A percentile compares a stretch with the other conserved stretches of the same genome.
Conservation (phyloP, 768 basidiomycete species). For the Russula brevipes region DNA sequence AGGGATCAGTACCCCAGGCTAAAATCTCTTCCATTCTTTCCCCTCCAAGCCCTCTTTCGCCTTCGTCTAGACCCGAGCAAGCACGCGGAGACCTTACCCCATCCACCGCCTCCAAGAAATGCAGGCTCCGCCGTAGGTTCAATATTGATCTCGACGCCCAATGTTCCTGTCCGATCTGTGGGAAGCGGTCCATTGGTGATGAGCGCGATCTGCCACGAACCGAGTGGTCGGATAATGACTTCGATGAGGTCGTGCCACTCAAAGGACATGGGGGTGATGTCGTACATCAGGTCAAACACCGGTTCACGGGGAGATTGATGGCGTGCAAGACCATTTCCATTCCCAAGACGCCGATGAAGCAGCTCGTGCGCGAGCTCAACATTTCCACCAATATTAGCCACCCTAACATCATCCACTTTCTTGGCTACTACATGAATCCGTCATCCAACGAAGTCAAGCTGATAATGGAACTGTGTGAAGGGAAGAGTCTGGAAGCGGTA, state of each 20-base stretch:
- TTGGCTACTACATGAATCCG: conserved; percentile 86
- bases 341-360: conserved; percentile 83
- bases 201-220: conserved; percentile 31
- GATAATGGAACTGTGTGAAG: conserved; percentile 87
- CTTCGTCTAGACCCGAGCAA: no score
- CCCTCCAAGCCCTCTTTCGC: no score
- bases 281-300: conserved; percentile 89
- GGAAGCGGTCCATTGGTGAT: no score
- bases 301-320: conserved; percentile 71
- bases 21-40: no score
- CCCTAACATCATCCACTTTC: conserved; percentile 84
- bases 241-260: conserved; percentile 72
- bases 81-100: no score
- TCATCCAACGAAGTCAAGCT: conserved; percentile 92
- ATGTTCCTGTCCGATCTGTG: no score
- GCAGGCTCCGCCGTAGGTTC: no score
- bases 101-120: no score
- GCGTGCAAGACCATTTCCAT: conserved; percentile 94
- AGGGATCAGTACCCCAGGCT: no score
- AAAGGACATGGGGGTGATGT: conserved; percentile 97
- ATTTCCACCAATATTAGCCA: conserved; percentile 84
- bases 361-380: conserved; percentile 86
- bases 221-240: conserved; percentile 60
- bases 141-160: no score
- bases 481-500: conserved; percentile 84